Base-by-base conservation (phyloP, 176 grass and related monocot species). In the Oryza officinalis region DNA sequence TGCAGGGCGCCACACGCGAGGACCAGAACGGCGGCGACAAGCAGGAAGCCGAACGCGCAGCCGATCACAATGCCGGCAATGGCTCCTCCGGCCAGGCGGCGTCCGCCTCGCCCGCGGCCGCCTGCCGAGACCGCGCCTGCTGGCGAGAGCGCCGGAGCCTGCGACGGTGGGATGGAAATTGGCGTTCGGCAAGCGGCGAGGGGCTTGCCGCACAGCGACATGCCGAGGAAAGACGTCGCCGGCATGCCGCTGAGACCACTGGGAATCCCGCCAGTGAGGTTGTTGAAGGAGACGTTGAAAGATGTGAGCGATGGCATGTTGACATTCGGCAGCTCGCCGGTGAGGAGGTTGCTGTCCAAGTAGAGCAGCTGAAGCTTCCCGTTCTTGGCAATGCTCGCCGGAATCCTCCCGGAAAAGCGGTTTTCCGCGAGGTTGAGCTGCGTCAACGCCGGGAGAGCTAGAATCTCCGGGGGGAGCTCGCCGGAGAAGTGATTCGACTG, bases 231-330 rank as follows among this genome's bases (percentile, higher is more conserved):
- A 0, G 95, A 92, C 27, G 67, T 32, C 4, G 32, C 77, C 47
- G 90, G 71, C 75, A 92, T 82, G 22, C 26, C 74, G 67, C 78
- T 54, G 78, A 97, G 69, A 60, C 84, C n/a, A 5, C 10, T 23
- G 0, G 95, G 90, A 7, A 97, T 83, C 72, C 73, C 72, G 20
- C 95, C 95, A 2, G 86, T 82, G 47, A 97, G 84, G n/a, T 92
- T 88, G 88, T 94, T 97, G 79, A 85, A 94, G 13, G 95, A 97
- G 67, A 92, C 95, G 72, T 97, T 97, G 0, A 97, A 72, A 3
- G 17, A 1, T 5, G 28, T 72, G 28, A 92, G 83, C 32, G n/a
- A 68, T 4, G 75, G 78, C 65, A 91, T 77, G 75, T 2, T 64
- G 47, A 97, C 80, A 27, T 80, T 40, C 1, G 95, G 90, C 35